phyloP scores from a whole-genome alignment of 1,284 basidiomycete species.

The Erythrobasidium hasegawianum region DNA sequence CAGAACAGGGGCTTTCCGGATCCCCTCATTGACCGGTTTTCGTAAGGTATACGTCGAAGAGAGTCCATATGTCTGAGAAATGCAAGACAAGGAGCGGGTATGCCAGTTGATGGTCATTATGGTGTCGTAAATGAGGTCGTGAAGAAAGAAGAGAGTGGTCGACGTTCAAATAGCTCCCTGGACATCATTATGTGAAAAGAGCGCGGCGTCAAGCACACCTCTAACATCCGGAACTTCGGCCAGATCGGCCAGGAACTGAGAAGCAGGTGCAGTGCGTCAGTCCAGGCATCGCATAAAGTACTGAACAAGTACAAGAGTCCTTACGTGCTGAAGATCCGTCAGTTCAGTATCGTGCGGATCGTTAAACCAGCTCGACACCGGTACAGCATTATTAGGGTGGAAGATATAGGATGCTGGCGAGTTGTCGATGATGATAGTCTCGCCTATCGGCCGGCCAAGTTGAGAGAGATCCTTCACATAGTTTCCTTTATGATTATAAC shows the following conservation, averaged over 20 bases:
- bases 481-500: slow-evolving; percentile 98
- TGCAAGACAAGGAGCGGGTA: no score
- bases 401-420: slow-evolving; percentile 99
- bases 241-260: slow-evolving; percentile 88
- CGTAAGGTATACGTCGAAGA: no score
- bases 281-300: slow-evolving; percentile 53
- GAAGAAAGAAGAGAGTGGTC: not conserved
- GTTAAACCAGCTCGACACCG: slow-evolving; percentile 99
- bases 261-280: no score
- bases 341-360: slow-evolving; percentile 84
- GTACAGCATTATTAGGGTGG: slow-evolving; percentile 98
- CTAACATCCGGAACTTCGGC: slow-evolving; percentile 81
- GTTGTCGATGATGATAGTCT: slow-evolving; percentile 97
- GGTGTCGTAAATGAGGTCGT: no score
- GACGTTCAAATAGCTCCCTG: not conserved
- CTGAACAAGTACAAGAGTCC: no score
- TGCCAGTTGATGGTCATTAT: no score
- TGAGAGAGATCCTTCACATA: slow-evolving; percentile 99
- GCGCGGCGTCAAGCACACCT: slow-evolving; percentile 68
- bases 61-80: no score
- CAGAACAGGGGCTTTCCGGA: no score
- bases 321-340: slow-evolving; percentile 65
- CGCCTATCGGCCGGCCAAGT: slow-evolving; percentile 83
- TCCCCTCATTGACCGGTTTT: no score
- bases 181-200: slow-evolving; percentile 19